Base-by-base conservation (phyloP, 331 rosid species). In the Quercus lobata region DNA sequence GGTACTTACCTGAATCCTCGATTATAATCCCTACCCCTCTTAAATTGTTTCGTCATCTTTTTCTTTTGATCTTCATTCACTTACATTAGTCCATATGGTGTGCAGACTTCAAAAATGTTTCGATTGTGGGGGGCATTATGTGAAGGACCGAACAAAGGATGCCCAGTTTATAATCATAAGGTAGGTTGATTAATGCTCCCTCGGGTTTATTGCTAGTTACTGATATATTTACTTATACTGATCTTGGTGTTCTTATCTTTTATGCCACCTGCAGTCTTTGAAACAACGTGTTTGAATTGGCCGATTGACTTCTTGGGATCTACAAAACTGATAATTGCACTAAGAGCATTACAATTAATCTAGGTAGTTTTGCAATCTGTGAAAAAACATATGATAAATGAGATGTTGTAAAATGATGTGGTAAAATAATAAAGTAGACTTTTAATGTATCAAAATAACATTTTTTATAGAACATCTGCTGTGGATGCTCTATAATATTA, bases 301-400 rank as follows among this genome's bases (percentile, higher is more conserved):
- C 98, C 11, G 94, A 93, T 87, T 83, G 98, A 70, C 91, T 91
- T 16, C 92, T 95, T 60, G 99, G 99, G 71, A 95, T 95, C 58
- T 93, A 90, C 83, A 95, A 95, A 71, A 93, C 99, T 62, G 97
- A 95, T 78, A 91, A 91, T 73, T 95, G 99, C 91, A 95, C 99
- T 12, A 95, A 93, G 77, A 95, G 99, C 86, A 91, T 90, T 73
- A 91, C 94, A 57, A 91, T 95, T 62, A 86, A 95, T 82, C 96
- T 92, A 1, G 86, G 84, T 35, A 93, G 89, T 84, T 91, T 95
- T 78, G 92, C 78, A 15, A 90, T 91, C 3, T 91, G 93, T 73
- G 89, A 90, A 82, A 83, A 89, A 27, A 27, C 29, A 27, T 27
- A 27, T 0, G 29, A 2, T 27, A 27, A 27, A 27, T 2, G 29